phyloP scores from a whole-genome alignment of 2,329 filamentous ascomycete genomes.

The Graphilbum fragrans region DNA sequence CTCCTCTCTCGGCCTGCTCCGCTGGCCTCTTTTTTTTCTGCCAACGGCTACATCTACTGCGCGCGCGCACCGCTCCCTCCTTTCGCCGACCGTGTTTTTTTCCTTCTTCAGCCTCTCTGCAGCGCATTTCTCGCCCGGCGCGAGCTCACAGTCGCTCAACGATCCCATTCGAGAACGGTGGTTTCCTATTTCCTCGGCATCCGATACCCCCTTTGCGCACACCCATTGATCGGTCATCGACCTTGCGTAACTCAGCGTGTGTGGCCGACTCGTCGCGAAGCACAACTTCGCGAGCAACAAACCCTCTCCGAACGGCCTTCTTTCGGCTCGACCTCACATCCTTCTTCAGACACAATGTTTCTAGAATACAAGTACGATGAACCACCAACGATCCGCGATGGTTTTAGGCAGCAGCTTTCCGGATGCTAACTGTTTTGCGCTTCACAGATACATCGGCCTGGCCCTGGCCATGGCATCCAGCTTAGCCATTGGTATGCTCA shows the following conservation, averaged over 20 bases:
- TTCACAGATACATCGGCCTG: conserved; percentile 59
- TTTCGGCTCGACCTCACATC: not conserved
- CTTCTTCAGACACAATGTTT: conserved; percentile 14
- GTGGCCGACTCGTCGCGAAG: no score
- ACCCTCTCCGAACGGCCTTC: no score
- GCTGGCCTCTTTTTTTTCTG: not conserved
- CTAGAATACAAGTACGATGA: conserved; percentile 28
- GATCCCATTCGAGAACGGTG: not conserved
- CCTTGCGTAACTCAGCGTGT: no score
- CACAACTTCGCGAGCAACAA: no score
- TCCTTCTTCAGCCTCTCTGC: not conserved
- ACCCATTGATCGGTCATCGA: no score
- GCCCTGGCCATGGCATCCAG: conserved; percentile 63
- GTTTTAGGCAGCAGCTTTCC: no score
- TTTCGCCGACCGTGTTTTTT: not conserved
- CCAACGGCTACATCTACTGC: no score
- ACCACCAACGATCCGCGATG: not conserved
- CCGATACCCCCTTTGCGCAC: no score
- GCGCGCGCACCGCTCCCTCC: no score
- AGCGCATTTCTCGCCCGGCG: conserved; percentile 4
- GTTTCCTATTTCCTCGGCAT: not conserved
- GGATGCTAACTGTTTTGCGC: not conserved
- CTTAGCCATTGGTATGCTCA: conserved; percentile 58
- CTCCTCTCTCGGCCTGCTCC: not conserved
- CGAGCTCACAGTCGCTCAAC: conserved; percentile 4